Conservation (phyloP, 345 rosid species). For the Garcia nutans region DNA sequence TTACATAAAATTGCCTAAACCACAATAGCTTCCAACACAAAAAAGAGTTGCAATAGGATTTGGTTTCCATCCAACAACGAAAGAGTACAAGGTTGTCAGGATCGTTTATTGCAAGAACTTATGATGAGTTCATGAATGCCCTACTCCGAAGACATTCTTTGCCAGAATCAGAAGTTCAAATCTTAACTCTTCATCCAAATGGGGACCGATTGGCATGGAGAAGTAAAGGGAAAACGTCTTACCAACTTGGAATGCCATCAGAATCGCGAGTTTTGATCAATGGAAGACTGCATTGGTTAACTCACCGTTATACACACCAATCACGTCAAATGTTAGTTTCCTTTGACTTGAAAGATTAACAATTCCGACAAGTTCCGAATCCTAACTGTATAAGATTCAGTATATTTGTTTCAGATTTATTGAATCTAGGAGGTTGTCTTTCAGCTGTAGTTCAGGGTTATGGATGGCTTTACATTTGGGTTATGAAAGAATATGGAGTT, state of each 20-base stretch:
- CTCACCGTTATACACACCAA: not conserved
- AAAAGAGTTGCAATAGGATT: constrained; percentile 61
- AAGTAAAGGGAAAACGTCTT: constrained; percentile 15
- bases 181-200: constrained; percentile 42
- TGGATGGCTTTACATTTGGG: constrained; percentile 21
- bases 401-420: not conserved
- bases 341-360: constrained; percentile 29
- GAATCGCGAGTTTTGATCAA: constrained; percentile 22
- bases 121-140: not conserved
- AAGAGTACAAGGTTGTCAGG: constrained; percentile 60
- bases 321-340: constrained; percentile 18
- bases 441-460: constrained; percentile 9
- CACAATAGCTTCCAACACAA: constrained; percentile 32
- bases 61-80: constrained; percentile 48
- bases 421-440: constrained; percentile 28
- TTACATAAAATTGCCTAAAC: constrained; percentile 41
- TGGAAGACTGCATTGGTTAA: constrained; percentile 36
- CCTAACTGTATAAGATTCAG: not conserved
- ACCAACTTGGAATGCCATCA: not conserved
- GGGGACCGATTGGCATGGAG: constrained; percentile 33
- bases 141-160: constrained; percentile 14
- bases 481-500: constrained; percentile 26
- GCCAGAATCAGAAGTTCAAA: constrained; percentile 46
- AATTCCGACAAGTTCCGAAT: constrained; percentile 17
- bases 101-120: constrained; percentile 46